These are phyloP conservation scores for Asterochloris sp. DNA, from an alignment of 139 green algal genomes.

Conservation along the genomic window DNA sequence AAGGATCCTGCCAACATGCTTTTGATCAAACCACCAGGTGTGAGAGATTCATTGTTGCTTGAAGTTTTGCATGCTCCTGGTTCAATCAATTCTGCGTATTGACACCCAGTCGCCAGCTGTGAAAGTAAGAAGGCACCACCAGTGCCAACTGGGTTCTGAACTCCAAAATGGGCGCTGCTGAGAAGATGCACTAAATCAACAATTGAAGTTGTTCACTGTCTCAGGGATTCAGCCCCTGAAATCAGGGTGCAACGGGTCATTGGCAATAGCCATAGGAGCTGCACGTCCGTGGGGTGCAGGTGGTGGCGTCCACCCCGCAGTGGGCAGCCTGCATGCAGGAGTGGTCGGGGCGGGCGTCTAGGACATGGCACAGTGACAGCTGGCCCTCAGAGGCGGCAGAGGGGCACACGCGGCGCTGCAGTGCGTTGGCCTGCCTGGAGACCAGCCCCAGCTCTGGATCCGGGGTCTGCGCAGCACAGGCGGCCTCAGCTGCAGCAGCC, in stretches of 20 bases:
- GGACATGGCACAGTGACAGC: constrained; percentile 8
- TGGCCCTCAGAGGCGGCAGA: neutral
- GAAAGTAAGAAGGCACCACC: neutral
- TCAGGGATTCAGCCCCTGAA: neutral
- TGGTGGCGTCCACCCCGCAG: constrained; percentile 17
- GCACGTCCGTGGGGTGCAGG: neutral
- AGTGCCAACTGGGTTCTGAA: neutral
- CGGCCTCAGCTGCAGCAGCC: neutral
- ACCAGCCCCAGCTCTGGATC: neutral
- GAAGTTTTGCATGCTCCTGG: too few species aligned
- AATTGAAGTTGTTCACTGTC: neutral
- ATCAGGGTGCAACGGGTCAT: neutral
- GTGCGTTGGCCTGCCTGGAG: neutral
- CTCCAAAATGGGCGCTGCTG: too few species aligned
- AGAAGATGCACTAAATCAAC: neutral
- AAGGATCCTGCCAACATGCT: too few species aligned
- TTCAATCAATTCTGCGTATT: too few species aligned
- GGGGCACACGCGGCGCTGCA: neutral
- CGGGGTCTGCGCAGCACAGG: neutral
- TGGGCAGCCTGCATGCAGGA: neutral
- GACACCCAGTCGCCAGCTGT: neutral
- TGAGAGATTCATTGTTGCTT: too few species aligned
- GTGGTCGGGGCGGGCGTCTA: neutral
- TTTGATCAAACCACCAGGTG: too few species aligned
- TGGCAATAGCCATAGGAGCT: constrained; percentile 5